These are phyloP conservation scores for Euphorbia pulcherrima DNA, from an alignment of 345 rosid genomes.

Conservation along the genomic window DNA sequence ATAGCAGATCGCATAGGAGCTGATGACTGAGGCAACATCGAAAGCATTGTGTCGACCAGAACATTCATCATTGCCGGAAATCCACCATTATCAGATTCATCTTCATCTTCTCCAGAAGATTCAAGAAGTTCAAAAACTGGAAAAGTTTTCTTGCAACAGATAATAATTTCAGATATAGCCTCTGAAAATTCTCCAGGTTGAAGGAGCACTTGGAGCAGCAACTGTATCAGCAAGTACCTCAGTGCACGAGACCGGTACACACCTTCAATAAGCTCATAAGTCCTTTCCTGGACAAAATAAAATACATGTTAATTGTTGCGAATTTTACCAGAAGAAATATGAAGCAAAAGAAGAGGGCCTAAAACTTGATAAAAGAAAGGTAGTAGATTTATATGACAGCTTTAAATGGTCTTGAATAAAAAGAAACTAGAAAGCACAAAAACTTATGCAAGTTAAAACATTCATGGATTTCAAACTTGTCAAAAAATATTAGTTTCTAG, in stretches of 20 bases:
- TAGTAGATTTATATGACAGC: background rate
- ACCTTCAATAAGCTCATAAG: constrained; percentile 34
- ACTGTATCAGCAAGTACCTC: constrained; percentile 75
- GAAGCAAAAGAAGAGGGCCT: background rate
- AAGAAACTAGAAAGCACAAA: background rate
- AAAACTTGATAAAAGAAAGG: background rate
- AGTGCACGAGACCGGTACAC: constrained; percentile 57
- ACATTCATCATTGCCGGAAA: constrained; percentile 80
- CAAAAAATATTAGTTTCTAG: no score
- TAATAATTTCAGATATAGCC: constrained; percentile 71
- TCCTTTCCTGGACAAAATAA: constrained; percentile 65
- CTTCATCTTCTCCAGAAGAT: constrained; percentile 63
- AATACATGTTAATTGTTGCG: constrained; percentile 4
- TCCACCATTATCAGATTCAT: constrained; percentile 51
- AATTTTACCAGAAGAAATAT: constrained; percentile 1
- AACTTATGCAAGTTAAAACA: background rate
- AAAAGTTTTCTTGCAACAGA: constrained; percentile 82
- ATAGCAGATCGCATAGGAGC: constrained; percentile 81
- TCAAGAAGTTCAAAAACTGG: constrained; percentile 47
- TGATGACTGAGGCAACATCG: constrained; percentile 84
- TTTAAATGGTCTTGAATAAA: background rate
- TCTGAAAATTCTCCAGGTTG: constrained; percentile 78
- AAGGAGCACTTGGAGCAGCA: constrained; percentile 83
- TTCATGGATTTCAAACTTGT: background rate
- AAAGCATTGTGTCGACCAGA: constrained; percentile 78